Evolutionary conservation across 176 grass and related monocot species (phyloP), one percentile per base, ranked within the genome.

Genomic region (Cocos nucifera): DNA sequence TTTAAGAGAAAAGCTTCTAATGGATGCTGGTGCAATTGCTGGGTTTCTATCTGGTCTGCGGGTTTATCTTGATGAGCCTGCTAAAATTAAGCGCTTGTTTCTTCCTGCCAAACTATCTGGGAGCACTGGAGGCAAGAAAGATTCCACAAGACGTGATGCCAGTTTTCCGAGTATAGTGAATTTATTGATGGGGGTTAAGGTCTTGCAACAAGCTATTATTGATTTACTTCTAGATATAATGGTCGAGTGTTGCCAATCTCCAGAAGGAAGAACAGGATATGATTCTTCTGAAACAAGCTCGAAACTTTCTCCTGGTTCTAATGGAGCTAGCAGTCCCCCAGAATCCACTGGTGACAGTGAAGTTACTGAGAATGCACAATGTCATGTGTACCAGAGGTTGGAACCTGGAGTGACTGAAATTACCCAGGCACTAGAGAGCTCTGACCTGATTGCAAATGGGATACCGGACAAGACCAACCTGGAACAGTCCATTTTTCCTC

Each of bases 191-290:
- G 86, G 81, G 18, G 83, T 90, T 69, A 91, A 75, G 53, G 88
- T 85, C 73, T 85, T 95, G 78, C 85, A 88, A 76, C 84, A 97
- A 60, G 87, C 87, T 67, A 91, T 91, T 51, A 77, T 97, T 75
- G 87, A 92, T 77, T 88, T 91, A 67, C 88, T 97, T 73, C 51
- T 97, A 53, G 93, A 97, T 88, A 91, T 87, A 65, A 88, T 97
- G 93, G 93, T 91, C 18, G 84, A 97, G 66, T 97, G 93, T 65
- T 97, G 93, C 63, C 82, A 85, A 67, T 75, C 87, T 59, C 82
- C 82, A 48, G 87, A 90, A 77, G 87, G 72, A 74, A 77, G 75
- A 87, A 57, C 56, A 22, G 32, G 69, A 24, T 75, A 71, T 79
- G 75, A 67, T 65, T 90, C 71, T 50, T 84, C 78, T 39, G 68